These are phyloP conservation scores for Fusarium sp. DNA, from an alignment of 2,329 filamentous ascomycete species.

Conservation along the genomic window DNA sequence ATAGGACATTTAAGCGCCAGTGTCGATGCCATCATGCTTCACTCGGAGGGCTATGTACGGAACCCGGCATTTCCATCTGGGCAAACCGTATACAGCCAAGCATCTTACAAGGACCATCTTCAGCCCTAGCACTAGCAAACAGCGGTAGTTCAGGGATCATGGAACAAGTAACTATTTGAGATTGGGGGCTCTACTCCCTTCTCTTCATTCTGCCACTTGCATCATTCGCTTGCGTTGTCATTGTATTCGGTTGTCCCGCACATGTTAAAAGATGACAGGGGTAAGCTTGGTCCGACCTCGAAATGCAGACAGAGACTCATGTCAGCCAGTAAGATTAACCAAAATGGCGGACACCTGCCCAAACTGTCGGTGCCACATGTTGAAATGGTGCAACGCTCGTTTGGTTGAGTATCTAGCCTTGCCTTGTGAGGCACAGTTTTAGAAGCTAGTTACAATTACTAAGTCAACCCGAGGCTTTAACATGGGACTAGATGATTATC, in stretches of 20 bases:
- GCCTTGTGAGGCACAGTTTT: constrained; percentile 15
- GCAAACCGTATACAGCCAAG: constrained; percentile 10
- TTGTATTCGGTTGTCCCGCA: constrained; percentile 33
- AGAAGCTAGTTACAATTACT: not conserved
- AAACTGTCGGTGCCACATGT: constrained; percentile 30
- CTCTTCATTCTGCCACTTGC: not conserved
- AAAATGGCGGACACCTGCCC: constrained; percentile 27
- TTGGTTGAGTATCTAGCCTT: not conserved
- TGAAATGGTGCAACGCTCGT: not conserved
- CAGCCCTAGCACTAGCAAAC: constrained; percentile 28
- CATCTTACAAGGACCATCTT: constrained; percentile 20
- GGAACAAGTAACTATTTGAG: not conserved
- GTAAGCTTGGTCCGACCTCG: constrained; percentile 8
- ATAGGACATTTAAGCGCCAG: constrained; percentile 4
- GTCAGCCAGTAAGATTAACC: constrained; percentile 11
- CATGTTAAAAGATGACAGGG: constrained; percentile 16
- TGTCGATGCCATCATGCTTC: constrained; percentile 3
- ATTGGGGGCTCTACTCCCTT: not conserved
- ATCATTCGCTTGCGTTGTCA: not conserved
- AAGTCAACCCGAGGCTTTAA: not conserved
- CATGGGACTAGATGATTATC: not conserved
- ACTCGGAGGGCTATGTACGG: constrained; percentile 12
- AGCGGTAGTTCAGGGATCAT: not conserved
- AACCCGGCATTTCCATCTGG: not conserved
- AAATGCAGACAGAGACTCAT: constrained; percentile 6